A percentile compares a stretch with the other conserved stretches of the same genome.
These are phyloP conservation scores for Cytospora leucostoma DNA, from an alignment of 2,329 filamentous ascomycete species.

Conservation along the genomic window DNA sequence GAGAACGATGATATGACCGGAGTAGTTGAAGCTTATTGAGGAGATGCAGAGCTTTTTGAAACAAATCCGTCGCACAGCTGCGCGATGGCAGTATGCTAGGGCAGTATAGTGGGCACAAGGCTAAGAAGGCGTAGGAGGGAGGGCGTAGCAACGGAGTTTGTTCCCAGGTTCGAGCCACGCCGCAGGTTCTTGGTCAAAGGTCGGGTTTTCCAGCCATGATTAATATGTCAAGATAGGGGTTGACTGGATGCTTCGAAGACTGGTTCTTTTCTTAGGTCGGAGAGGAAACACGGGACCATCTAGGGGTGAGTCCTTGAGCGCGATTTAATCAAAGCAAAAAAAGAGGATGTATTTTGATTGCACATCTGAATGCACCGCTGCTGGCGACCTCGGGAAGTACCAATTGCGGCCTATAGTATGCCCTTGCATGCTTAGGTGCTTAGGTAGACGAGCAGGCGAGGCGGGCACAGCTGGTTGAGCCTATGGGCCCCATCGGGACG, in stretches of 20 bases:
- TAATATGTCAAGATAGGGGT: background rate
- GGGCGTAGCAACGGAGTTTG: slow-evolving; percentile 4
- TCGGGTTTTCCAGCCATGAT: slow-evolving; percentile 26
- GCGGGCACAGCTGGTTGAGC: too few relatives aligned
- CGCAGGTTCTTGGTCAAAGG: slow-evolving; percentile 24
- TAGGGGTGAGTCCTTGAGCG: background rate
- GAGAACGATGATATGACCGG: background rate
- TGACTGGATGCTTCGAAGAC: background rate
- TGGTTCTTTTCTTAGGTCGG: background rate
- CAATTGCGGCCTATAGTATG: slow-evolving; percentile 13
- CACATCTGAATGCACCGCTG: background rate
- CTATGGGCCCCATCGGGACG: too few relatives aligned
- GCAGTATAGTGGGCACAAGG: slow-evolving; percentile 9
- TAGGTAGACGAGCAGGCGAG: too few relatives aligned
- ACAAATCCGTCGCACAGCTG: background rate
- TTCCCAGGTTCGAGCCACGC: slow-evolving; percentile 11
- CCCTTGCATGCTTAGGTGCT: too few relatives aligned
- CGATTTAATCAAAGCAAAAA: background rate
- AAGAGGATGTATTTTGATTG: slow-evolving; percentile 9
- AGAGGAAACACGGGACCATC: background rate
- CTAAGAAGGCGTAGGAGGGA: background rate
- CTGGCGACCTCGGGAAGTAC: slow-evolving; percentile 18
- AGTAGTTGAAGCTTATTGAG: background rate
- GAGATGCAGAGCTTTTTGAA: slow-evolving; percentile 8
- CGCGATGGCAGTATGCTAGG: background rate